Evolutionary conservation across 164 flowering plant species (phyloP).

Genomic region (Protea cynaroides): DNA sequence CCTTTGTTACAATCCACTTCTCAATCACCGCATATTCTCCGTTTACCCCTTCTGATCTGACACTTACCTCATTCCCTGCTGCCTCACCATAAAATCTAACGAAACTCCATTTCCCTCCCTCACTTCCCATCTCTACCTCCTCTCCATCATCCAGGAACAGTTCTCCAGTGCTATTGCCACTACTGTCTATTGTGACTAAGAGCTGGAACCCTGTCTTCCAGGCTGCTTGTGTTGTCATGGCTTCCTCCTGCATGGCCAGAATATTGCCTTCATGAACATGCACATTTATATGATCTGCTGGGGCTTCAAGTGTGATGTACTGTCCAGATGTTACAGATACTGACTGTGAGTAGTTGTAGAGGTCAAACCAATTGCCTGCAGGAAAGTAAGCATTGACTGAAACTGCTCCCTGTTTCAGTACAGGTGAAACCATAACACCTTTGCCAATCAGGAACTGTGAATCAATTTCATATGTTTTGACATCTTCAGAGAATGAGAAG

Average conservation of each 20-base stretch:
- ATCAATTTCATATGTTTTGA: constrained; percentile 43
- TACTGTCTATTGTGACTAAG: constrained; percentile 35
- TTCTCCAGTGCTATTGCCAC: constrained; percentile 40
- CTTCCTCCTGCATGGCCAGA: constrained; percentile 67
- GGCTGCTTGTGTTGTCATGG: constrained; percentile 53
- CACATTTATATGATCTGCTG: constrained; percentile 52
- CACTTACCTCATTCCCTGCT: constrained; percentile 11
- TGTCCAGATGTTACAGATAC: constrained; percentile 34
- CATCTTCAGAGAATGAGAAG: constrained; percentile 71
- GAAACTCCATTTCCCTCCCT: constrained; percentile 46
- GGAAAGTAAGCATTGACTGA: constrained; percentile 73
- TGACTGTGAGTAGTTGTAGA: constrained; percentile 42
- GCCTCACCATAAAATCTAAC: constrained; percentile 34
- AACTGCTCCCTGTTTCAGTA: constrained; percentile 36
- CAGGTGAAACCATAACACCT: constrained; percentile 73
- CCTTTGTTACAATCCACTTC: constrained; percentile 47
- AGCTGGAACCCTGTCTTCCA: constrained; percentile 51
- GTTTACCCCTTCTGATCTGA: constrained; percentile 47
- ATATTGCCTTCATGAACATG: constrained; percentile 66
- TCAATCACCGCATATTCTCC: constrained; percentile 42
- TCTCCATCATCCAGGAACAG: constrained; percentile 79
- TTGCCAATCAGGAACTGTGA: constrained; percentile 67
- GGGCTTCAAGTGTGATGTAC: constrained; percentile 44
- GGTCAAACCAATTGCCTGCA: constrained; percentile 66
- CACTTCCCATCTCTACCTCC: constrained; percentile 47